Conservation (phyloP, 2,329 filamentous ascomycete genomes). For the Aspergillus candidus region DNA sequence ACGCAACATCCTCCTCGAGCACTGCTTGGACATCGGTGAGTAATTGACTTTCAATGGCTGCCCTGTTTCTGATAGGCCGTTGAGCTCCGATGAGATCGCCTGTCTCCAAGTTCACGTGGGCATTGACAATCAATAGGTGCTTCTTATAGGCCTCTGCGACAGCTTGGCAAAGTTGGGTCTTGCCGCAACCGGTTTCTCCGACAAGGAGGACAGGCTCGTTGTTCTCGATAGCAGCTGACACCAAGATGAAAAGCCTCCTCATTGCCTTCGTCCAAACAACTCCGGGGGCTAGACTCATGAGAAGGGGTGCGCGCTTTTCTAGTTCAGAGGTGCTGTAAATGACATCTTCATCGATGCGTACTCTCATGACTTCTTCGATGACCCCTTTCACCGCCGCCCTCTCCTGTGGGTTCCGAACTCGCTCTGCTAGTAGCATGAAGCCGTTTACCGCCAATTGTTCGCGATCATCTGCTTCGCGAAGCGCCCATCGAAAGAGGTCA, state of each 20-base stretch:
- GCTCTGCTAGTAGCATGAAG: slow-evolving; percentile 92
- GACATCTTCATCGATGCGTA: slow-evolving; percentile 65
- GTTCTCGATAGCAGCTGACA: slow-evolving; percentile 78
- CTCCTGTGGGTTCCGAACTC: slow-evolving; percentile 87
- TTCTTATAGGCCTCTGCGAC: slow-evolving; percentile 74
- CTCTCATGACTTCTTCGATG: slow-evolving; percentile 86
- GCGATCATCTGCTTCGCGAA: slow-evolving; percentile 74
- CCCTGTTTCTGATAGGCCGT: slow-evolving; percentile 79
- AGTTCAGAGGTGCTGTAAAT: slow-evolving; percentile 63
- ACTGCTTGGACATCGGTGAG: slow-evolving; percentile 52
- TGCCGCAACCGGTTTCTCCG: slow-evolving; percentile 94
- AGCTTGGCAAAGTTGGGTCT: slow-evolving; percentile 93
- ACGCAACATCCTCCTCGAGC: slow-evolving; percentile 27
- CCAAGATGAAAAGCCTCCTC: slow-evolving; percentile 82
- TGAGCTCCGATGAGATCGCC: slow-evolving; percentile 96
- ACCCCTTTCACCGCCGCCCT: slow-evolving; percentile 75
- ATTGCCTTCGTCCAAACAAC: slow-evolving; percentile 96
- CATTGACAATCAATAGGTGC: slow-evolving; percentile 83
- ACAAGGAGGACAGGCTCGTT: slow-evolving; percentile 92
- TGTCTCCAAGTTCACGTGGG: slow-evolving; percentile 96
- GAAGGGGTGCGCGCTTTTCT: slow-evolving; percentile 50
- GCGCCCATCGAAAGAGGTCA: slow-evolving; percentile 93
- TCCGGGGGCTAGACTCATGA: slow-evolving; percentile 24
- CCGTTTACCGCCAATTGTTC: slow-evolving; percentile 88
- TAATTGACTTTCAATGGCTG: slow-evolving; percentile 62